These are phyloP conservation scores for Botryotinia globosa DNA, from an alignment of 2,329 filamentous ascomycete genomes.

Conservation along the genomic window DNA sequence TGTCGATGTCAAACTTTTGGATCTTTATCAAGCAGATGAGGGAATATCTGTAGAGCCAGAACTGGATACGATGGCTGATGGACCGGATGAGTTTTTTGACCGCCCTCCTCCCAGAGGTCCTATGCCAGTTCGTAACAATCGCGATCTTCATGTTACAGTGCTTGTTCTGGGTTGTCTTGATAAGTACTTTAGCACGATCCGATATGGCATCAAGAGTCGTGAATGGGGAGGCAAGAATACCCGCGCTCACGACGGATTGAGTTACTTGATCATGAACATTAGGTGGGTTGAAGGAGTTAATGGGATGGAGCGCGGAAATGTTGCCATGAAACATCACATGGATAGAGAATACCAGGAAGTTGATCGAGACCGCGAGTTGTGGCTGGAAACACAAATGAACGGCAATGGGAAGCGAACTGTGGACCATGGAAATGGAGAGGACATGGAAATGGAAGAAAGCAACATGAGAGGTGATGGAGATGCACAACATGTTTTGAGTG, in stretches of 20 bases:
- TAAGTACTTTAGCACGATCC: conserved; percentile 70
- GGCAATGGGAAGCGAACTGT: conserved; percentile 17
- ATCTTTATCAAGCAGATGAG: conserved; percentile 46
- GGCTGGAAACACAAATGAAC: conserved; percentile 21
- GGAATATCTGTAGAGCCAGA: conserved; percentile 20
- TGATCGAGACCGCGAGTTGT: conserved; percentile 7
- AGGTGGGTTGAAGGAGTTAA: conserved; percentile 81
- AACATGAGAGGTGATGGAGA: conserved; percentile 25
- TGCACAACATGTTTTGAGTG: neutral
- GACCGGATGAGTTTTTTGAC: conserved; percentile 40
- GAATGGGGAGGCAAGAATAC: conserved; percentile 62
- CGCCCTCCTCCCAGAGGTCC: conserved; percentile 60
- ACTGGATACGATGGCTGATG: neutral
- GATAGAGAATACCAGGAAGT: conserved; percentile 25
- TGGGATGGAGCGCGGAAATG: conserved; percentile 45
- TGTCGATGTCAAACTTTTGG: conserved; percentile 67
- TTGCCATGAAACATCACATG: conserved; percentile 36
- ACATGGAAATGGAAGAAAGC: conserved; percentile 24
- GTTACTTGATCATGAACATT: conserved; percentile 78
- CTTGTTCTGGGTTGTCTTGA: conserved; percentile 77
- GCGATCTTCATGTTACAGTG: conserved; percentile 83
- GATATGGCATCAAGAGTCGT: conserved; percentile 79
- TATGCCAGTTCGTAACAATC: conserved; percentile 60
- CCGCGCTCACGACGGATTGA: conserved; percentile 55
- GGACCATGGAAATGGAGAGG: conserved; percentile 9